phyloP scores from a whole-genome alignment of 176 grass and related monocot genomes.

The Chloris gayana region DNA sequence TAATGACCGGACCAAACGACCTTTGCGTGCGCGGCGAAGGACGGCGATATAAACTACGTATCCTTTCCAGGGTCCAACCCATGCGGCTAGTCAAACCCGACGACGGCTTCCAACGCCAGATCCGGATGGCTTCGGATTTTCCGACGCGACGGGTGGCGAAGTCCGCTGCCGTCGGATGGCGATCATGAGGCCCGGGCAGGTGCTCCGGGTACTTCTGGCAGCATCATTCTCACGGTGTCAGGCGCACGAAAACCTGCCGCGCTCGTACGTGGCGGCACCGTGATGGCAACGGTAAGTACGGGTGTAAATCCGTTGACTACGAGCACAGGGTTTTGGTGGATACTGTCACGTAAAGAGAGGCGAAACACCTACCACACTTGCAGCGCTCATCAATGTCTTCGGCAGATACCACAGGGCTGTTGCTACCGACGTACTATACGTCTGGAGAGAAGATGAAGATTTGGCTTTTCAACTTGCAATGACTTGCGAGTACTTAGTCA shows the following conservation, averaged over 20 bases:
- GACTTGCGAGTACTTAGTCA: not conserved
- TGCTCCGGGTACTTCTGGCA: not conserved
- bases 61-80: not conserved
- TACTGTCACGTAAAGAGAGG: not conserved
- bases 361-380: not conserved
- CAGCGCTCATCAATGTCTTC: not conserved
- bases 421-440: not conserved
- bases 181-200: not conserved
- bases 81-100: conserved; percentile 10
- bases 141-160: not conserved
- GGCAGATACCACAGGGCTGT: not conserved
- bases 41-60: not conserved
- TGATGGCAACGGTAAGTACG: conserved; percentile 15
- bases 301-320: not conserved
- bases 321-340: not conserved
- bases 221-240: not conserved
- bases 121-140: not conserved
- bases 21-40: conserved; percentile 41
- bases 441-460: not conserved
- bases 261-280: conserved; percentile 22
- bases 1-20: conserved; percentile 7
- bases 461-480: not conserved
- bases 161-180: not conserved
- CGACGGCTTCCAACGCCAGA: not conserved
- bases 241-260: not conserved